Conservation (phyloP, 164 flowering plant genomes). For the Kalanchoe fedtschenkoi region DNA sequence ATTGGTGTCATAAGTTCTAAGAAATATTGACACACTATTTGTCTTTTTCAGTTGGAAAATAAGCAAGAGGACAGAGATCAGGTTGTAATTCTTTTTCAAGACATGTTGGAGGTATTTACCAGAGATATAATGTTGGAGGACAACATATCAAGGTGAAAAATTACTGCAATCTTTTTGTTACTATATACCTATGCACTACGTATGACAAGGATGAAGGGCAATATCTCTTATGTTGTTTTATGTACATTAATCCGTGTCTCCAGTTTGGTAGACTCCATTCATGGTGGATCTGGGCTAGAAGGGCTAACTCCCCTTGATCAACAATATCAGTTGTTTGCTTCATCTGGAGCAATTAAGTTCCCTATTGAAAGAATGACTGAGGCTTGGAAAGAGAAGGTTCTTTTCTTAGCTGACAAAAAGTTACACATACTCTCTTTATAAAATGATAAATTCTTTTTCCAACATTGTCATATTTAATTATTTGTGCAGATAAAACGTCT, state of each 20-base stretch:
- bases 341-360: conserved; percentile 68
- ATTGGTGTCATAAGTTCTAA: neutral
- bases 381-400: conserved; percentile 92
- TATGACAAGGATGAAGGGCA: neutral
- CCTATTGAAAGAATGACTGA: conserved; percentile 50
- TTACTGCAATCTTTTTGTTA: neutral
- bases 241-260: neutral
- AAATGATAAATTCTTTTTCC: neutral
- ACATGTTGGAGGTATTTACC: conserved; percentile 87
- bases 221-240: conserved; percentile 5
- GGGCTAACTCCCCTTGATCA: conserved; percentile 50
- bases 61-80: conserved; percentile 51
- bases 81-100: conserved; percentile 87
- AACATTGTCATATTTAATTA: neutral
- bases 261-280: conserved; percentile 68
- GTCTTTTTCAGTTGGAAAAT: conserved; percentile 45
- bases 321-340: conserved; percentile 69
- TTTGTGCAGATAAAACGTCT: conserved; percentile 69
- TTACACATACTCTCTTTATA: neutral
- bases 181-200: neutral
- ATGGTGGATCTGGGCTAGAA: conserved; percentile 58
- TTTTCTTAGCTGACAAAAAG: neutral
- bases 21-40: neutral
- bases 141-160: conserved; percentile 47
- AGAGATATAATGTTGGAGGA: conserved; percentile 85